Conservation (phyloP, 192 early-diverging fungal genomes). For the Coemansia sp. region DNA sequence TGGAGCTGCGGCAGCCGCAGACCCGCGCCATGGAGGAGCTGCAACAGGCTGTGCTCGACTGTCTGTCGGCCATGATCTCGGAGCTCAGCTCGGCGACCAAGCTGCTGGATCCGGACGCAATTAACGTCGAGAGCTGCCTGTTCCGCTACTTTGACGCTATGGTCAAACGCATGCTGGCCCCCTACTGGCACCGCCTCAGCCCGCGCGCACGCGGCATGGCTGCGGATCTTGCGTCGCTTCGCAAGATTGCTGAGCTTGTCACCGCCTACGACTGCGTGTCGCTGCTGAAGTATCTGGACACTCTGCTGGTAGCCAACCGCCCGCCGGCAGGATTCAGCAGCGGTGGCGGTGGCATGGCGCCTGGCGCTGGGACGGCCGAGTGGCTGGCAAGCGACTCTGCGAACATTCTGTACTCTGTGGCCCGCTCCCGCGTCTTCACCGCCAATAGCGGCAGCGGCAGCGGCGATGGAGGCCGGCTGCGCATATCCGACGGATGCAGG, state of each 20-base stretch:
- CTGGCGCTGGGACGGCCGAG: slow-evolving; percentile 37
- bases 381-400: slow-evolving; percentile 90
- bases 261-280: slow-evolving; percentile 86
- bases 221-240: slow-evolving; percentile 69
- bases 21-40: slow-evolving; percentile 79
- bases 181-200: slow-evolving; percentile 85
- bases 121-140: slow-evolving; percentile 85
- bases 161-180: slow-evolving; percentile 74
- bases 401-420: slow-evolving; percentile 71
- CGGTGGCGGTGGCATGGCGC: slow-evolving; percentile 2
- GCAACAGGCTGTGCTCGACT: slow-evolving; percentile 82
- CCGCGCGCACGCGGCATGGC: slow-evolving; percentile 73
- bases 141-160: slow-evolving; percentile 83
- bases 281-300: slow-evolving; percentile 84
- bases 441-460: background rate
- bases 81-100: slow-evolving; percentile 71
- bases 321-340: slow-evolving; percentile 29
- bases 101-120: slow-evolving; percentile 74
- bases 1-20: slow-evolving; percentile 78
- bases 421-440: slow-evolving; percentile 56
- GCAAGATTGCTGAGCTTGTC: slow-evolving; percentile 73
- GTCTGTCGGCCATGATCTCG: slow-evolving; percentile 72
- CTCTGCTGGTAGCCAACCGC: slow-evolving; percentile 65
- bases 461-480: slow-evolving; percentile 7
- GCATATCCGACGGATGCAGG: background rate